phyloP scores from a whole-genome alignment of 345 rosid species.

The Mallotus nudiflorus region DNA sequence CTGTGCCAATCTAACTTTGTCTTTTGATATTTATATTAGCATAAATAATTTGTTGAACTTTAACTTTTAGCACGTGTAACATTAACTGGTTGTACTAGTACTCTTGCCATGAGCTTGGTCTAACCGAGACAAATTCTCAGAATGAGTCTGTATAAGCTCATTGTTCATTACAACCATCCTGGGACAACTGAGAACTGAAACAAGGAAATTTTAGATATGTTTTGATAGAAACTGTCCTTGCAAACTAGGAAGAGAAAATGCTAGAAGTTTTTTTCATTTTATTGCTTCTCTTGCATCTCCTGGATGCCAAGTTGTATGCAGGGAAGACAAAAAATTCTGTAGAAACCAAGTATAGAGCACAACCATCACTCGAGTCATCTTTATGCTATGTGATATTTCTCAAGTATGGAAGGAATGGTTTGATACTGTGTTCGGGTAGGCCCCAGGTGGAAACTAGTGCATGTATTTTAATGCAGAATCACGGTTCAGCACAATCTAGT shows the following conservation, averaged over 20 bases:
- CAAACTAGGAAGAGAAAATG: background rate
- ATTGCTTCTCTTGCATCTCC: background rate
- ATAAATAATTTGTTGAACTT: background rate
- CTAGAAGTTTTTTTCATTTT: background rate
- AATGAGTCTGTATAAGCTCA: background rate
- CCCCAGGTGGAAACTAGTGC: background rate
- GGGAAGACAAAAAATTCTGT: background rate
- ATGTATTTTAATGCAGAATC: background rate
- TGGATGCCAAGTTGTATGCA: background rate
- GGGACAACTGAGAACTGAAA: background rate
- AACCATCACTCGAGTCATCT: background rate
- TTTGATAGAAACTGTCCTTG: background rate
- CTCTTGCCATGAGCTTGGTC: conserved; percentile 1
- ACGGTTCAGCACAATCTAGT: background rate
- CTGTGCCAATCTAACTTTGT: background rate
- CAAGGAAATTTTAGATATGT: background rate
- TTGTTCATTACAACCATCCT: no score
- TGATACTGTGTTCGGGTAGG: background rate
- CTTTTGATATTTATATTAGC: background rate
- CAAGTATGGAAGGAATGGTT: background rate
- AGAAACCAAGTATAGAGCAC: background rate
- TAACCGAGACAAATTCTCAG: background rate
- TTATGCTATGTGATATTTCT: background rate
- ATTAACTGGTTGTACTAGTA: no score
- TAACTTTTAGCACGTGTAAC: no score